These are phyloP conservation scores for Phanerochaete sordida DNA, from an alignment of 768 basidiomycete species.

Conservation along the genomic window DNA sequence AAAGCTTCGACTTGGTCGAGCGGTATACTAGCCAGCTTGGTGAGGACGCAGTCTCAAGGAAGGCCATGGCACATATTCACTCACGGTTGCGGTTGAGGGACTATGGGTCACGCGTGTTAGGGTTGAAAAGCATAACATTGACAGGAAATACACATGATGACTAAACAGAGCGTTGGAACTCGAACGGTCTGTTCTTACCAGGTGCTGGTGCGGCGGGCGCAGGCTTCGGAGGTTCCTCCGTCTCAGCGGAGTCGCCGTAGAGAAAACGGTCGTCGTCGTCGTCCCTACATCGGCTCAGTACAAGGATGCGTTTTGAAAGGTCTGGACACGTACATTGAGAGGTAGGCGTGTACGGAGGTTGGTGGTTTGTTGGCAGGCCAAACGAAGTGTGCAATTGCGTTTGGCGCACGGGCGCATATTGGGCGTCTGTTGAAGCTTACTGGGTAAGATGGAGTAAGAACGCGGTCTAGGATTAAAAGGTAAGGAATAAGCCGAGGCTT, in stretches of 20 bases:
- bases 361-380: not conserved
- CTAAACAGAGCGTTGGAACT: slow-evolving; percentile 18
- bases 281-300: slow-evolving; percentile 15
- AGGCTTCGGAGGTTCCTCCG: slow-evolving; percentile 19
- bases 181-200: slow-evolving; percentile 41
- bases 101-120: slow-evolving; percentile 44
- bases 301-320: not conserved
- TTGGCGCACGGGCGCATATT: not conserved
- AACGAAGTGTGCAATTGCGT: not conserved
- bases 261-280: slow-evolving; percentile 33
- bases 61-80: slow-evolving; percentile 29
- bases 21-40: slow-evolving; percentile 31
- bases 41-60: slow-evolving; percentile 15
- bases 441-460: not conserved
- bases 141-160: slow-evolving; percentile 28
- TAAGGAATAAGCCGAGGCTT: not conserved
- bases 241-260: slow-evolving; percentile 26
- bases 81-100: slow-evolving; percentile 67
- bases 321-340: not conserved
- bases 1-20: slow-evolving; percentile 38
- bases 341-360: not conserved
- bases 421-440: not conserved
- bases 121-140: slow-evolving; percentile 33
- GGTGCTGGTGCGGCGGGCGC: slow-evolving; percentile 26
- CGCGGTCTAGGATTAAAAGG: not conserved